phyloP scores from a whole-genome alignment of 2,329 filamentous ascomycete species.

The Pestalotiopsis fici region DNA sequence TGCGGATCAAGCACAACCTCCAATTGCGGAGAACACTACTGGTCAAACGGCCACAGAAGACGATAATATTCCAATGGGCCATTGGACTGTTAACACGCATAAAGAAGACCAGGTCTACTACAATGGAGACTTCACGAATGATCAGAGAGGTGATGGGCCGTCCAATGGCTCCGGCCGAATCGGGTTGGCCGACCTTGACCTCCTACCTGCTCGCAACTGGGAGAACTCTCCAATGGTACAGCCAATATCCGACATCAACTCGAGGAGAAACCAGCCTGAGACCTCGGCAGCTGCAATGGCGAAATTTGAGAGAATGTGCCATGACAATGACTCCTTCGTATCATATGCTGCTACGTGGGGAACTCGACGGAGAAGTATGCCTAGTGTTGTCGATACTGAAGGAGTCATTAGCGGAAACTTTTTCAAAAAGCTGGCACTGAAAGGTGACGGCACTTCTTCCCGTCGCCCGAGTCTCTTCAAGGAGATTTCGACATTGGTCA shows the following conservation, averaged over 20 bases:
- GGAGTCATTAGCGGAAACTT: constrained; percentile 61
- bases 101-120: constrained; percentile 53
- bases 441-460: constrained; percentile 32
- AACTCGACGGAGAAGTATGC: constrained; percentile 66
- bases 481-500: constrained; percentile 50
- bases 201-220: constrained; percentile 53
- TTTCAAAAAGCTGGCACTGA: constrained; percentile 62
- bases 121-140: neutral
- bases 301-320: constrained; percentile 50
- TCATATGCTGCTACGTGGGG: constrained; percentile 71
- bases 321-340: constrained; percentile 58
- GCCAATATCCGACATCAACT: constrained; percentile 38
- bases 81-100: constrained; percentile 51
- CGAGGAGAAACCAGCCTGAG: constrained; percentile 44
- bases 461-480: constrained; percentile 57
- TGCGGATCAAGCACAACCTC: constrained; percentile 13
- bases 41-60: constrained; percentile 22
- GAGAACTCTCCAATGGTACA: constrained; percentile 48
- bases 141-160: constrained; percentile 28
- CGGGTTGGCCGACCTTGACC: constrained; percentile 40
- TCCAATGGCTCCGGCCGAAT: constrained; percentile 39
- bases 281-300: constrained; percentile 56
- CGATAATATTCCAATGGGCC: constrained; percentile 44
- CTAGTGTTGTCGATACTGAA: constrained; percentile 60
- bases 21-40: constrained; percentile 16